Percentiles rank a stretch among this genome's conserved stretches.
These are phyloP conservation scores for Epichloe sibirici DNA, from an alignment of 2,329 filamentous ascomycete species.

Conservation along the genomic window DNA sequence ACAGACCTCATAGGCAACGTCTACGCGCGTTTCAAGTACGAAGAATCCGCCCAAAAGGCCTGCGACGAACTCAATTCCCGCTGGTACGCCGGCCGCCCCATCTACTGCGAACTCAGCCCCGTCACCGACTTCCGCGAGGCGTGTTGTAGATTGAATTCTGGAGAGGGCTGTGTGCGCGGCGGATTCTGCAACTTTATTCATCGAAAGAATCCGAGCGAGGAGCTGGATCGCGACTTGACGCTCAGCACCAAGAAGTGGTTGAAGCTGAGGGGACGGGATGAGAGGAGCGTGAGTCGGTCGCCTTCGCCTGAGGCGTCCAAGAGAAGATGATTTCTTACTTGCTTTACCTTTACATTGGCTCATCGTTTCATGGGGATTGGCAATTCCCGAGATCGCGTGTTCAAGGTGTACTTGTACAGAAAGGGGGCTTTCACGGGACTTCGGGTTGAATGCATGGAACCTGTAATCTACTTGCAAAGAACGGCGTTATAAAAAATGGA, in stretches of 20 bases:
- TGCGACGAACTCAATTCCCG: constrained; percentile 89
- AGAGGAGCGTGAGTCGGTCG: constrained; percentile 68
- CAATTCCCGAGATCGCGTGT: neutral
- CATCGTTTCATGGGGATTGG: neutral
- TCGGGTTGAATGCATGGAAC: neutral
- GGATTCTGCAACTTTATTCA: constrained; percentile 99
- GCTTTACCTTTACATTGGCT: neutral
- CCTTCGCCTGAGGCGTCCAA: constrained; percentile 76
- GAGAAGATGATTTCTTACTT: constrained; percentile 33
- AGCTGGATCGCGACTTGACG: constrained; percentile 78
- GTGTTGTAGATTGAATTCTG: constrained; percentile 86
- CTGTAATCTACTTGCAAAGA: neutral
- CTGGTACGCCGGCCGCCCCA: constrained; percentile 94
- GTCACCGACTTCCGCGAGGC: constrained; percentile 98
- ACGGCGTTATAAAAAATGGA: constrained; percentile 14
- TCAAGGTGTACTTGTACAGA: neutral
- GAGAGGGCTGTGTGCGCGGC: constrained; percentile 88
- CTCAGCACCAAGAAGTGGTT: constrained; percentile 95
- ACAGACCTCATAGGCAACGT: constrained; percentile 94
- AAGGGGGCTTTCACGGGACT: neutral
- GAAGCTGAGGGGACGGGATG: constrained; percentile 70
- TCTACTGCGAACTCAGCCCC: constrained; percentile 94
- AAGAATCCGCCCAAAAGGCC: constrained; percentile 85
- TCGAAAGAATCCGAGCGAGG: constrained; percentile 81
- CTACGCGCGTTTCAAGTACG: constrained; percentile 99